Conservation (phyloP, 2,329 filamentous ascomycete species). For the Fusarium pilosicola region DNA sequence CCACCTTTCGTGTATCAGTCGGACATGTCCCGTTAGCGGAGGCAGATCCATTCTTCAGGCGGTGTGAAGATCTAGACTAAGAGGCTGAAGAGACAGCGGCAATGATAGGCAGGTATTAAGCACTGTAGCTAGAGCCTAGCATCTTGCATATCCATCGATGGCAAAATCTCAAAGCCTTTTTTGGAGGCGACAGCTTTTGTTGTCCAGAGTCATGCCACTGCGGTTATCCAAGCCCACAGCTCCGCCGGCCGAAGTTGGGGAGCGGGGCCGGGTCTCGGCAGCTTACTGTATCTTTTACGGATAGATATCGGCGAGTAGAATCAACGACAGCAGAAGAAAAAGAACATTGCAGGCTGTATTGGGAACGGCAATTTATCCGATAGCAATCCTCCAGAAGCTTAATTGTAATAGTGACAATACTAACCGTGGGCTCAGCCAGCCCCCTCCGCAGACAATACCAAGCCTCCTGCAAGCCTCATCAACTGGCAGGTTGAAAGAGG, state of each 20-base stretch:
- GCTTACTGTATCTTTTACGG: neutral
- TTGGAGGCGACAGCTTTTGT: neutral
- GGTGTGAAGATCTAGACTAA: constrained; percentile 26
- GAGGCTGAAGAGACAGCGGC: neutral
- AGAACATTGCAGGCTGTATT: neutral
- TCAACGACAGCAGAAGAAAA: neutral
- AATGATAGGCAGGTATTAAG: constrained; percentile 6
- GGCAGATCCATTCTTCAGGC: constrained; percentile 38
- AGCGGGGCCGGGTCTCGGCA: constrained; percentile 22
- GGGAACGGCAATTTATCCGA: constrained; percentile 22
- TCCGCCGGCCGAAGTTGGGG: constrained; percentile 12
- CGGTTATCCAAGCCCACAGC: constrained; percentile 1
- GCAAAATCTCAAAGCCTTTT: constrained; percentile 1
- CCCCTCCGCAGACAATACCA: constrained; percentile 4
- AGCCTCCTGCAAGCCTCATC: constrained; percentile 2
- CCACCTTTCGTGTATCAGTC: constrained; percentile 4
- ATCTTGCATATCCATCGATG: constrained; percentile 18
- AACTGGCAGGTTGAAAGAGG: constrained; percentile 1
- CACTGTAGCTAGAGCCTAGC: constrained; percentile 1
- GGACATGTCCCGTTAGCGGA: constrained; percentile 25
- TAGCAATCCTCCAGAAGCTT: constrained; percentile 8
- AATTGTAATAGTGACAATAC: neutral
- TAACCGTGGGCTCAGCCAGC: constrained; percentile 28
- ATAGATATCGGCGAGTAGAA: constrained; percentile 5
- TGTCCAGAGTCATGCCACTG: constrained; percentile 26